Evolutionary conservation across 2,329 filamentous ascomycete genomes (phyloP), one percentile per base, ranked within the genome.

Genomic region (Fusarium annulatum): DNA sequence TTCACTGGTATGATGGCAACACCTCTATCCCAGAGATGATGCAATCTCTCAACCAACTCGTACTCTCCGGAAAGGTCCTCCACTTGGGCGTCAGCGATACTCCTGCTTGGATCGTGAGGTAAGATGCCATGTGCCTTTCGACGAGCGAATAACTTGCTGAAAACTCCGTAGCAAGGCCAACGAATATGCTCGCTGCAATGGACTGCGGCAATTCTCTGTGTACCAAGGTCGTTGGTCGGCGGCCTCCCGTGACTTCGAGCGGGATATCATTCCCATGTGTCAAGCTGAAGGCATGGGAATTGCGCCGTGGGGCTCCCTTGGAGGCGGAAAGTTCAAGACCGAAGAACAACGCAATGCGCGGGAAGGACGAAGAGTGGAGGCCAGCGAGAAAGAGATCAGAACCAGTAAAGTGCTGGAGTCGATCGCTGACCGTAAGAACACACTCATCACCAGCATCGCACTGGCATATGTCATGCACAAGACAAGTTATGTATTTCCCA

Each of bases 401-500:
- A 79, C 87, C 70, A 86, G 84, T 71, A 75, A 81, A 58, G 83
- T 81, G 18, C 80, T 88, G 39, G 85, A 87, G 85, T 85, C 80
- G 34, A 86, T 93, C 51, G 85, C 86, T 52, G 73, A 76, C 30
- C 82, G 82, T 67, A 85, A 85, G 73, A 79, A 80, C 69, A 85
- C 83, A 5, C 73, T 80, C 59, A 81, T 87, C 71, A 86, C 85
- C 21, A 85, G 84, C 69, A 80, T 88, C 64, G 92, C 93, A 14
- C 82, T 95, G 30, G 92, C 93, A 5, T 95, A 95, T 77, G 90
- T 94, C 19, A 88, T 93, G 86, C 87, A 90, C 72, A 94, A 94
- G 82, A 85, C 90, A 2, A 88, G 91, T 0, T 90, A 93, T 76
- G 90, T 94, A 18, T 94, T 93, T 78, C 93, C 93, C 2, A 90